Evolutionary conservation across 2,329 filamentous ascomycete genomes (phyloP).

Genomic region (Ophiostoma sp.): DNA sequence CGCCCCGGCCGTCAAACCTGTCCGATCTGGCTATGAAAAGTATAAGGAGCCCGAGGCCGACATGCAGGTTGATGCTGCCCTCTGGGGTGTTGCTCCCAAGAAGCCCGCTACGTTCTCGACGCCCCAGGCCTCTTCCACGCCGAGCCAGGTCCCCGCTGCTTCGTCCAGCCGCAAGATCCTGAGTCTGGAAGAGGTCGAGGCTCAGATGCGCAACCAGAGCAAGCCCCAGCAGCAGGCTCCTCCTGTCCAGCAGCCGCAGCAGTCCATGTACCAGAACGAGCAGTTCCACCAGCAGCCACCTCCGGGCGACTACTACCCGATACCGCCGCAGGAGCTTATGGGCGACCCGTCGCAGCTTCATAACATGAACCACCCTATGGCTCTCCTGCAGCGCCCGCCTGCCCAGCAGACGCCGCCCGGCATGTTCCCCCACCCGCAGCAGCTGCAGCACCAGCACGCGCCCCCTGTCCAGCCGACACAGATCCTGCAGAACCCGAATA

Average conservation of each 20-base stretch:
- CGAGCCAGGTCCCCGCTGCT: conserved; percentile 35
- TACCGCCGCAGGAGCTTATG: conserved; percentile 25
- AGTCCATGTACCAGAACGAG: conserved; percentile 33
- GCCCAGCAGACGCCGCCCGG: conserved; percentile 44
- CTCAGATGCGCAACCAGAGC: conserved; percentile 76
- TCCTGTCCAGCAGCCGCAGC: conserved; percentile 33
- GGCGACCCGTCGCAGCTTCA: conserved; percentile 14
- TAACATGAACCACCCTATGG: conserved; percentile 46
- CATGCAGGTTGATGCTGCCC: conserved; percentile 85
- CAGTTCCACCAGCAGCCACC: conserved; percentile 32
- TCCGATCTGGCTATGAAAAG: conserved; percentile 84
- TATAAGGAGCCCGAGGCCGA: conserved; percentile 87
- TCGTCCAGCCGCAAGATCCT: conserved; percentile 71
- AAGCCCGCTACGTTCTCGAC: conserved; percentile 40
- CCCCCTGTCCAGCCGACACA: conserved; percentile 63
- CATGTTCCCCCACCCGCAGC: conserved; percentile 36
- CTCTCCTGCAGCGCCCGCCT: conserved; percentile 57
- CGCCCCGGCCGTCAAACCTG: conserved; percentile 45
- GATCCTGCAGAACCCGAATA: conserved; percentile 77
- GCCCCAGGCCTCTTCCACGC: conserved; percentile 35
- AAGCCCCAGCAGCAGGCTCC: conserved; percentile 42
- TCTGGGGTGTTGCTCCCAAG: conserved; percentile 81
- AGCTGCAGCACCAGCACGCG: conserved; percentile 33
- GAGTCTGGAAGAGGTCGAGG: conserved; percentile 96
- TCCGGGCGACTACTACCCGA: conserved; percentile 24